Percentiles rank a stretch among this genome's conserved stretches.
Evolutionary conservation across 805 yeast genomes (phyloP).

Genomic region (Cyberlindnera bimundalis): DNA sequence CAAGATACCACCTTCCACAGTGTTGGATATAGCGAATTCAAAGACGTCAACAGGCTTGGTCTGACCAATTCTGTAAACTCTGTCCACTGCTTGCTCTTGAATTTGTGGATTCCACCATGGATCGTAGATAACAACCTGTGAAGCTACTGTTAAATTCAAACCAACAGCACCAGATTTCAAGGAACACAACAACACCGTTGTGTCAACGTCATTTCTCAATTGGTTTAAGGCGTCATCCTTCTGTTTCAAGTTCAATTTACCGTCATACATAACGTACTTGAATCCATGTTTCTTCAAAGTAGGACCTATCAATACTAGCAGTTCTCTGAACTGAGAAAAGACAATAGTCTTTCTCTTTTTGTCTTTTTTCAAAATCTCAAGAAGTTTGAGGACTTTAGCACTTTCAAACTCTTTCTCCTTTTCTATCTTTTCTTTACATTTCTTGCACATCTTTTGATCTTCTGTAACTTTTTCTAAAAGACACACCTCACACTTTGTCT

Average conservation of each 20-base stretch:
- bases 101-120: slow-evolving; percentile 96
- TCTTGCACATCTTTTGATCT: slow-evolving; percentile 13
- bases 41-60: slow-evolving; percentile 63
- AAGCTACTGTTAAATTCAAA: slow-evolving; percentile 76
- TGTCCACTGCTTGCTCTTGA: slow-evolving; percentile 85
- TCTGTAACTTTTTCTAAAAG: slow-evolving; percentile 13
- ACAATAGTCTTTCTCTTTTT: slow-evolving; percentile 40
- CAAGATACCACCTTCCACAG: slow-evolving; percentile 83
- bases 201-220: slow-evolving; percentile 29
- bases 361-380: slow-evolving; percentile 33
- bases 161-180: slow-evolving; percentile 95
- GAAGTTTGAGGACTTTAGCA: slow-evolving; percentile 35
- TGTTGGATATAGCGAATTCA: slow-evolving; percentile 70
- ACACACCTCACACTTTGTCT: slow-evolving; percentile 26
- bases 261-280: slow-evolving; percentile 34
- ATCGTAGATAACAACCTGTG: slow-evolving; percentile 81
- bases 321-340: slow-evolving; percentile 41
- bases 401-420: slow-evolving; percentile 21
- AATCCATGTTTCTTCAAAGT: slow-evolving; percentile 31
- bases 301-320: slow-evolving; percentile 32
- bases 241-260: slow-evolving; percentile 29
- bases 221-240: slow-evolving; percentile 31
- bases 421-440: slow-evolving; percentile 17
- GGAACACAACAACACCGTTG: slow-evolving; percentile 55
- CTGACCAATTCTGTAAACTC: slow-evolving; percentile 93